Base-by-base conservation (phyloP, 108 stramenopile genomes). In the Bacterosira constricta region DNA sequence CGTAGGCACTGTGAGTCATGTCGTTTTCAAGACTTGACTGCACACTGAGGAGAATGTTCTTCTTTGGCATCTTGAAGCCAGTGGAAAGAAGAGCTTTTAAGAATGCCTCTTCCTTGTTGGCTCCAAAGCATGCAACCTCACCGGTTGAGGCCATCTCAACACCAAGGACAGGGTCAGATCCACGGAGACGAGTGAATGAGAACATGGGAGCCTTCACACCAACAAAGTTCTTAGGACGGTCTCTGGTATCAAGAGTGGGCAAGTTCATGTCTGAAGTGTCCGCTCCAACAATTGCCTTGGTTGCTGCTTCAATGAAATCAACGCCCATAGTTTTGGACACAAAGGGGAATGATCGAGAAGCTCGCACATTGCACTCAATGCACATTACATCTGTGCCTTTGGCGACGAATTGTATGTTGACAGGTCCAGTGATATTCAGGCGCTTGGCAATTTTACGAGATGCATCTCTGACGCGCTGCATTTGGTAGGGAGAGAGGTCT, bases 71-170 rank as follows among this genome's bases (percentile, higher is more conserved):
- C 71, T 96, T 88, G 84, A 98, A 97, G 29, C 88, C 89, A 69
- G 98, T 97, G 20, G 95, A 91, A 11, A 99, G 82, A 51, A 98
- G 70, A 25, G 94, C 81, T 84, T 98, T 97, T 69, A 99, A 85
- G 89, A 99, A 98, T 38, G 99, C 99, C 69, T 99, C 99, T 63
- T 99, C 93, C 56, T 90, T 90, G 84, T 91, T 94, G 17, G 80
- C 88, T 38, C 99, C 99, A 76, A 98, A 99, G 91, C 99, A 99
- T 8, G 99, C 99, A 10, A 99, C 99, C 77, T 99, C 99, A 23
- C 99, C 99, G 47, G 99, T 99, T 30, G 94, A 96, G 8, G 96
- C 93, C 98, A 99, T 99, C 83, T 99, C 98, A 35, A 99, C 98
- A 12, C 98, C 98, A 55, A 99, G 90, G 49, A 94, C 91, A 29